Percentiles rank a stretch among this genome's conserved stretches.
These are phyloP conservation scores for Fusarium tricinctum DNA, from an alignment of 2,329 filamentous ascomycete genomes.

Conservation along the genomic window DNA sequence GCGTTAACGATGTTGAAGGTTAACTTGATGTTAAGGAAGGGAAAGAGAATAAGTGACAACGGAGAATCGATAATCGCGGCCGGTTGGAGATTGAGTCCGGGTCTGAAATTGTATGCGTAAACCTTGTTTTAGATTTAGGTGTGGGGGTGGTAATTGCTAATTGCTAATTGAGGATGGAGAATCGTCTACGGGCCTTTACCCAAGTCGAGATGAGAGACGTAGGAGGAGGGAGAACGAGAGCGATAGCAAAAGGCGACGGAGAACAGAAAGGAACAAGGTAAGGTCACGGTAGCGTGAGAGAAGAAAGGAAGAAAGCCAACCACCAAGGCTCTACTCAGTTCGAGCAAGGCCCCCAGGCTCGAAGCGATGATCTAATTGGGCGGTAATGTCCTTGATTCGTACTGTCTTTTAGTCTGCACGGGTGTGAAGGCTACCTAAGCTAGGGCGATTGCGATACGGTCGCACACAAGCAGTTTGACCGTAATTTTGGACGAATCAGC, in stretches of 20 bases:
- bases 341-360: conserved; percentile 19
- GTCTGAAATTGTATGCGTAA: conserved; percentile 34
- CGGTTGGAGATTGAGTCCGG: not conserved
- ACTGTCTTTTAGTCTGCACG: conserved; percentile 36
- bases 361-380: conserved; percentile 43
- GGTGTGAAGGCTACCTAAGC: conserved; percentile 3
- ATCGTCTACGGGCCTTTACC: conserved; percentile 38
- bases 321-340: conserved; percentile 16
- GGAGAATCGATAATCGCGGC: conserved; percentile 31
- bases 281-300: not conserved
- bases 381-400: conserved; percentile 20
- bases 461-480: conserved; percentile 19
- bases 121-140: conserved; percentile 44
- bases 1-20: conserved; percentile 34
- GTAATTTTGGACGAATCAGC: conserved; percentile 27
- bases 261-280: not conserved
- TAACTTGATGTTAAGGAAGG: conserved; percentile 11
- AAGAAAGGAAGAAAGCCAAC: conserved; percentile 13
- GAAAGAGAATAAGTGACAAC: conserved; percentile 28
- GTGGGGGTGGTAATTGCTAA: conserved; percentile 10
- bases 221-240: conserved; percentile 2
- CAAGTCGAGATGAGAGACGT: conserved; percentile 23
- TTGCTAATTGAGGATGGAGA: conserved; percentile 31
- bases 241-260: conserved; percentile 8
- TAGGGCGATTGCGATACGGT: conserved; percentile 31